phyloP scores from a whole-genome alignment of 2,329 filamentous ascomycete species.

The Fusarium equiseti region DNA sequence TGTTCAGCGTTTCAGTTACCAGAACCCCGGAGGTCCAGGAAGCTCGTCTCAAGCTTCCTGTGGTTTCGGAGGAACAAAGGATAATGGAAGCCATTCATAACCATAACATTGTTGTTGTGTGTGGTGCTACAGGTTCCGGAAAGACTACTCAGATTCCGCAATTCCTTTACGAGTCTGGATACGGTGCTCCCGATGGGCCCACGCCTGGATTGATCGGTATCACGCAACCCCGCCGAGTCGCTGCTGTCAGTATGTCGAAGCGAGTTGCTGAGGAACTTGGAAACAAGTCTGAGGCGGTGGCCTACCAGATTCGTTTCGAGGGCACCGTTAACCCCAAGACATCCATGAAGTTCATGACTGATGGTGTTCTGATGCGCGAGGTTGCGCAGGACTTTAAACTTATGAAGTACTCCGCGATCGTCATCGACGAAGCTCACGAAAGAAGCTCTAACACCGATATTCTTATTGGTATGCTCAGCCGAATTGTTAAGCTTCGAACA shows the following conservation, averaged over 20 bases:
- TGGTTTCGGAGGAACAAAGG: constrained; percentile 94
- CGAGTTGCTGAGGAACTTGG: constrained; percentile 90
- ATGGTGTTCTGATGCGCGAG: constrained; percentile 93
- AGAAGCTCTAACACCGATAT: constrained; percentile 98
- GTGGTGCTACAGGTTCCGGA: constrained; percentile 94
- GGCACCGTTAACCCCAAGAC: constrained; percentile 83
- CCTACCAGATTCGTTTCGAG: constrained; percentile 96
- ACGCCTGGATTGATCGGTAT: constrained; percentile 94
- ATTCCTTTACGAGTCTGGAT: constrained; percentile 94
- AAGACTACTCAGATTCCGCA: constrained; percentile 98
- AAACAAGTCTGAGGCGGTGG: constrained; percentile 79
- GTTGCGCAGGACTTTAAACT: constrained; percentile 90
- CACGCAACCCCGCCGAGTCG: constrained; percentile 93
- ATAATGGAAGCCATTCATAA: constrained; percentile 99
- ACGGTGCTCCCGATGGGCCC: constrained; percentile 80
- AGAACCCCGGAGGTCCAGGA: constrained; percentile 81
- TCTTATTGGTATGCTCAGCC: constrained; percentile 94
- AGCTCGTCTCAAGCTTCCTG: constrained; percentile 82
- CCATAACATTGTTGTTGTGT: constrained; percentile 89
- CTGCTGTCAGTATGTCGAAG: constrained; percentile 96
- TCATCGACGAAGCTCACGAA: constrained; percentile 98
- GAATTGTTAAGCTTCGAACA: constrained; percentile 86
- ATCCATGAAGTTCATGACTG: constrained; percentile 98
- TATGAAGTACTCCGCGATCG: constrained; percentile 89
- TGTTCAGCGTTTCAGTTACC: constrained; percentile 78